Base-by-base conservation (phyloP, 257 asterid species). In the Solanum acaule region DNA sequence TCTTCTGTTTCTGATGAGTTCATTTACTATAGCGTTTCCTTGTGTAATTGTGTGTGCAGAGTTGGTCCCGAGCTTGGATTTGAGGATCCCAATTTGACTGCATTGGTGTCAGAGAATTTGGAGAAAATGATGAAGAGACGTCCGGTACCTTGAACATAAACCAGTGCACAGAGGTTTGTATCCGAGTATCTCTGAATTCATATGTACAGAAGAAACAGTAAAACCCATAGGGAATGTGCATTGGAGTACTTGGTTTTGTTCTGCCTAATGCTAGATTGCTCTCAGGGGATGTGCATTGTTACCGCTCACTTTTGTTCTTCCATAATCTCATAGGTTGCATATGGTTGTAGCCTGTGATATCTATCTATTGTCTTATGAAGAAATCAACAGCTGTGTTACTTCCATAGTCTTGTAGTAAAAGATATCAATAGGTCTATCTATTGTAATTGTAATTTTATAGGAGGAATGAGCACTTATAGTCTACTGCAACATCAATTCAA, bases 11-110 rank as follows among this genome's bases (percentile, higher is more conserved):
- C 22, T 31, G 37, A 46, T 82, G 86, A 82, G n/a, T 82, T 23
- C 8, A 15, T 49, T 49, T 82, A 82, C 70, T 82, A 49, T 16
- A 49, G 20, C 6, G 7, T 49, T 82, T 29, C 70, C 42, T 46
- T 81, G 63, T 81, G 86, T 29, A 16, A 15, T 44, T 31, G 40
- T 82, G 27, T 81, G 77, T 92, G 94, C 95, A 97, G 99, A 89
- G 88, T 90, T 4, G 98, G 98, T 3, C 94, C 94, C 22, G 99
- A 95, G 90, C 96, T 95, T 25, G 98, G 97, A 59, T 94, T 88
- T 83, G 99, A 95, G 92, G 99, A 97, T 91, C 98, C 98, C 8
- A 97, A 93, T 90, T 87, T 97, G 89, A 97, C 98, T 3, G 92
- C 93, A 29, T 83, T 73, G 90, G 99, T 97, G 63, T 93, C 97